Conservation (phyloP, 140 eudicot species). For the Bidens hawaiensis region DNA sequence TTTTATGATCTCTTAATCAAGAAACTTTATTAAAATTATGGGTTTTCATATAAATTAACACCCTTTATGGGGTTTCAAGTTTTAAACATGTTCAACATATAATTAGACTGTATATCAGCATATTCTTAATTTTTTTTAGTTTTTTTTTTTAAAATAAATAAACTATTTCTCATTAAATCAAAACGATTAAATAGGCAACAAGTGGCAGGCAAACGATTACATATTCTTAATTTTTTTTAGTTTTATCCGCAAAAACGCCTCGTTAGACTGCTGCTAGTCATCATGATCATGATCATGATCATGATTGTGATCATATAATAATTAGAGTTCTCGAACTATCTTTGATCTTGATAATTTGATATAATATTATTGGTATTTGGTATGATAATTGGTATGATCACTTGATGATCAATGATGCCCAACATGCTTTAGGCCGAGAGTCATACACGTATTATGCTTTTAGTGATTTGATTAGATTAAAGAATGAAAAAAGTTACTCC, state of each 20-base stretch:
- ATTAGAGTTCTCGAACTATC: neutral
- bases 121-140: too few species aligned
- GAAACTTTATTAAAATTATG: neutral
- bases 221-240: too few species aligned
- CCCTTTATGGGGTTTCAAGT: neutral
- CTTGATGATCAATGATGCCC: conserved; percentile 10
- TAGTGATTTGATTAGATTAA: conserved; percentile 24
- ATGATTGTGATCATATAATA: conserved; percentile 18
- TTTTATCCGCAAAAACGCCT: neutral
- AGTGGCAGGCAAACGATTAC: too few species aligned
- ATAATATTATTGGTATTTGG: conserved; percentile 15
- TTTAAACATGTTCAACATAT: neutral
- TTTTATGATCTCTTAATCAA: neutral
- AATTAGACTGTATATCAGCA: too few species aligned
- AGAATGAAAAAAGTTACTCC: conserved; percentile 21
- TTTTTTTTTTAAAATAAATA: too few species aligned
- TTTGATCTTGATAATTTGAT: conserved; percentile 21
- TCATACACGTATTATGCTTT: conserved; percentile 15
- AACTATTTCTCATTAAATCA: too few species aligned
- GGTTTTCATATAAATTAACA: too few species aligned
- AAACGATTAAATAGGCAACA: too few species aligned
- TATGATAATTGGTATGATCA: conserved; percentile 9
- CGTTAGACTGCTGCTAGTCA: too few species aligned
- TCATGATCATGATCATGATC: too few species aligned
- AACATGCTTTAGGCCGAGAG: conserved; percentile 17